Conservation (phyloP, 2,329 filamentous ascomycete species). For the Fusarium sp. region DNA sequence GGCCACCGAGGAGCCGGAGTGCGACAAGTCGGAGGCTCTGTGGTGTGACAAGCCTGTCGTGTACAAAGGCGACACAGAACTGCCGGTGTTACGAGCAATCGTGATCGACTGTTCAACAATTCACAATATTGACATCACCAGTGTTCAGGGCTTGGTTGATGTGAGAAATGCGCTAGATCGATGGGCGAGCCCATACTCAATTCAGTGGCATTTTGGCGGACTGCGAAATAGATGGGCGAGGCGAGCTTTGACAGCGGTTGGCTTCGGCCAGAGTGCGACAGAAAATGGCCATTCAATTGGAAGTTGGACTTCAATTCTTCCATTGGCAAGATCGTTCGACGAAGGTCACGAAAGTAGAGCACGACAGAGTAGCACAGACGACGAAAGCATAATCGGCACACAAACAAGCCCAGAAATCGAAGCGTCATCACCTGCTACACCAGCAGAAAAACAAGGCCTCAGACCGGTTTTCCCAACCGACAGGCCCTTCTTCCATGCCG, state of each 20-base stretch:
- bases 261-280: slow-evolving; percentile 60
- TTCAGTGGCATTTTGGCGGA: slow-evolving; percentile 64
- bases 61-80: slow-evolving; percentile 23
- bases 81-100: slow-evolving; percentile 61
- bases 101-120: slow-evolving; percentile 67
- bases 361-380: background rate
- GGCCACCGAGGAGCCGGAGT: slow-evolving; percentile 48
- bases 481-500: slow-evolving; percentile 59
- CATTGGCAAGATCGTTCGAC: slow-evolving; percentile 41
- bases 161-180: slow-evolving; percentile 63
- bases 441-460: background rate
- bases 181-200: slow-evolving; percentile 57
- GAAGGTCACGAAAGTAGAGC: background rate
- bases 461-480: slow-evolving; percentile 52
- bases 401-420: slow-evolving; percentile 2
- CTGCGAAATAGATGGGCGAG: slow-evolving; percentile 66
- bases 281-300: slow-evolving; percentile 40
- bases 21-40: slow-evolving; percentile 54
- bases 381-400: background rate
- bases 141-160: slow-evolving; percentile 65
- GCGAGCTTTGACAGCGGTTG: slow-evolving; percentile 63
- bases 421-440: background rate
- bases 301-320: slow-evolving; percentile 48
- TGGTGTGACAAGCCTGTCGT: slow-evolving; percentile 60
- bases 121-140: slow-evolving; percentile 66